Percentiles rank a stretch among this genome's conserved stretches.
Evolutionary conservation across 2,329 filamentous ascomycete species (phyloP).

Genomic region (Rugonectria rugulosa): DNA sequence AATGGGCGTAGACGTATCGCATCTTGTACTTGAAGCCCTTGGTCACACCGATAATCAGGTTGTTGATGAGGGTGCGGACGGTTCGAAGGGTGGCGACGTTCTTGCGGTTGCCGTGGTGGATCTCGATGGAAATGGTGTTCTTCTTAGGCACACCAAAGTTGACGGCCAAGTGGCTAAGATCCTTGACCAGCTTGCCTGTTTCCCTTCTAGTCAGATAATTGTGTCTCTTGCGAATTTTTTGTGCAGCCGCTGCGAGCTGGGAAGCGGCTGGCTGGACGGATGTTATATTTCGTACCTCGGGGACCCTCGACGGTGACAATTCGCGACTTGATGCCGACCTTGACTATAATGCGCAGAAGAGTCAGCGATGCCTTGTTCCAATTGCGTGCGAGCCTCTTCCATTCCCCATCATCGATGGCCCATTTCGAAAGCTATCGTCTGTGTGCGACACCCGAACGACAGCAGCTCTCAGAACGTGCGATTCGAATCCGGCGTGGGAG

Average conservation of each 20-base stretch:
- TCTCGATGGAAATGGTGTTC: constrained; percentile 92
- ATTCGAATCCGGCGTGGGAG: constrained; percentile 18
- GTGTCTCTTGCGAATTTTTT: neutral
- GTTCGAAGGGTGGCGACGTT: constrained; percentile 97
- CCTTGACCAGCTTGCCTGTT: constrained; percentile 92
- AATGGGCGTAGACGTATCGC: constrained; percentile 99
- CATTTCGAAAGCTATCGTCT: constrained; percentile 22
- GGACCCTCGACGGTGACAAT: constrained; percentile 97
- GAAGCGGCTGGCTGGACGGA: neutral
- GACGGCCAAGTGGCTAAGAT: constrained; percentile 95
- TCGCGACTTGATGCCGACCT: constrained; percentile 96
- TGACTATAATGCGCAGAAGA: constrained; percentile 69
- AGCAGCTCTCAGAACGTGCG: constrained; percentile 22
- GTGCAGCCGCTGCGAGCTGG: neutral
- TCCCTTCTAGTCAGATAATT: constrained; percentile 23
- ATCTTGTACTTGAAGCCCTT: constrained; percentile 99
- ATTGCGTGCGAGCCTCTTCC: constrained; percentile 14
- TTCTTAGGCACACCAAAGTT: constrained; percentile 90
- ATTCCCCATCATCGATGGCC: constrained; percentile 5
- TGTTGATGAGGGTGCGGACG: constrained; percentile 97
- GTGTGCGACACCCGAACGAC: constrained; percentile 24
- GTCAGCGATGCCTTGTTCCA: constrained; percentile 41
- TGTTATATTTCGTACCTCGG: constrained; percentile 68
- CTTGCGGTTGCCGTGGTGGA: constrained; percentile 98
- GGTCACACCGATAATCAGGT: constrained; percentile 97